Base-by-base conservation (phyloP, 345 rosid species). In the Mallotus nudiflorus region DNA sequence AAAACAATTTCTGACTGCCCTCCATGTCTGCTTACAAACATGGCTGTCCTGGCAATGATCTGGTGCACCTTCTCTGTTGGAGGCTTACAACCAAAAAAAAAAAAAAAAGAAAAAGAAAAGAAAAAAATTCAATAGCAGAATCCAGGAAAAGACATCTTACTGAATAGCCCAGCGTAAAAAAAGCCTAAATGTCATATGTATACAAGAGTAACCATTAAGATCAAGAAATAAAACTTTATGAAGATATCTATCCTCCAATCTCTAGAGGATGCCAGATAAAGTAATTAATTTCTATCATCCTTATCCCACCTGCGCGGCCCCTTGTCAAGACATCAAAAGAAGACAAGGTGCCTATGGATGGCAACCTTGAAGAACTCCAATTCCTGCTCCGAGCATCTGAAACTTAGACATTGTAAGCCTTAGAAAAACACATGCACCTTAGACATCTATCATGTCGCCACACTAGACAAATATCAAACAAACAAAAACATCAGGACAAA, bases 361-460 rank as follows among this genome's bases (percentile, higher is more conserved):
- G 87, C 85, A 79, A 85, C 87, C 88, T 83, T 75, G 80, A 84
- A 78, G 89, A 89, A 87, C 89, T 71, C 84, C 68, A 87, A 77
- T 83, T 88, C 73, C 90, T 88, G 89, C 97, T 79, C 93, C 99
- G 68, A 87, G 93, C 83, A 95, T 95, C 99, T 95, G 99, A 90
- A 95, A 95, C 99, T 94, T 92, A 85, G 97, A 95, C 95, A 95
- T 86, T 73, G 80, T 91, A 86, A 88, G 88, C 98, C 98, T 95
- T 87, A 95, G 97, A 90, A 89, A 66, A 84, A 90, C 89, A 89
- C 74, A 84, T 82, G 91, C 91, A 85, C 87, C 84, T 85, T 82
- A 81, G 83, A 79, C 85, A 87, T 77, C 83, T 86, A 82, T 82
- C 81, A 53, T 62, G 73, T 76, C 78, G 80, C 86, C 93, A 77